Conservation (phyloP, 1,284 basidiomycete genomes). For the Leccinum subrobustum region DNA sequence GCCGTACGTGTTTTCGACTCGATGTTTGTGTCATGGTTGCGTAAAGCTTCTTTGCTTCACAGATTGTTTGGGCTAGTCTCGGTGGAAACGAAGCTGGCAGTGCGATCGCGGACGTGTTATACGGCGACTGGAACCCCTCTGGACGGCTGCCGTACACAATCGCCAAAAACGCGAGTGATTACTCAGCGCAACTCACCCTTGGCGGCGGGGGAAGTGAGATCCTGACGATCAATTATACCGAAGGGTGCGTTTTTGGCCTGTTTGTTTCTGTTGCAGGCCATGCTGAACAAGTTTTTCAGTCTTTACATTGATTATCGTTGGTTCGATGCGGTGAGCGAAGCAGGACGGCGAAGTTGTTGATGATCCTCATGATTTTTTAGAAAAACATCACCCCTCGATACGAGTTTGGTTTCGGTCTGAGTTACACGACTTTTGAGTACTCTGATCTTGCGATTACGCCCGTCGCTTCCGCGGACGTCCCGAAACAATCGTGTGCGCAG, state of each 20-base stretch:
- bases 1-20: slow-evolving; percentile 30
- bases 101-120: slow-evolving; percentile 42
- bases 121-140: slow-evolving; percentile 51
- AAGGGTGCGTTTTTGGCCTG: slow-evolving; percentile 34
- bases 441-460: slow-evolving; percentile 47
- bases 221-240: slow-evolving; percentile 36
- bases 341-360: not conserved
- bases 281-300: slow-evolving; percentile 24
- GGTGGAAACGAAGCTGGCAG: slow-evolving; percentile 62
- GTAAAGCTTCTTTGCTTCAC: not conserved
- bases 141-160: slow-evolving; percentile 61
- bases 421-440: slow-evolving; percentile 80
- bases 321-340: slow-evolving; percentile 41
- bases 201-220: slow-evolving; percentile 27
- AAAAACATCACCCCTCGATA: slow-evolving; percentile 54
- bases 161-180: slow-evolving; percentile 41
- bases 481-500: slow-evolving; percentile 1
- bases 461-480: slow-evolving; percentile 35
- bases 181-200: slow-evolving; percentile 34
- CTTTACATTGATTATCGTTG: slow-evolving; percentile 60
- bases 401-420: slow-evolving; percentile 65
- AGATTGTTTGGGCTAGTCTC: slow-evolving; percentile 50
- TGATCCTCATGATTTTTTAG: slow-evolving; percentile 10
- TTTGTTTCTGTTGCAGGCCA: not conserved
- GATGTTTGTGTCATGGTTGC: not conserved